Evolutionary conservation across 352 stramenopile species (phyloP).

Genomic region (Pythium inflatum): DNA sequence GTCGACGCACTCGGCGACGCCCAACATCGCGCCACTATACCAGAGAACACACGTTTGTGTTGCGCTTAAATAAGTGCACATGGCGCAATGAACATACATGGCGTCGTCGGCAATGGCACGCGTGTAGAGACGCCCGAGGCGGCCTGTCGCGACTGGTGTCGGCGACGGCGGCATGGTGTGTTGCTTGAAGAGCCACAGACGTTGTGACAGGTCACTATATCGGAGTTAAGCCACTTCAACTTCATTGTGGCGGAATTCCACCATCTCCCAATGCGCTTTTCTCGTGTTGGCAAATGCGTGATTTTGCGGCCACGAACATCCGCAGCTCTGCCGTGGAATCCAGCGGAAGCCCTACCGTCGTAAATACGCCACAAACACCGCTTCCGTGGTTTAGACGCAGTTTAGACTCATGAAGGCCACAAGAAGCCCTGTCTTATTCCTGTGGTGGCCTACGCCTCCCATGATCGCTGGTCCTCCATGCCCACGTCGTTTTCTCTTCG

Average conservation of each 20-base stretch:
- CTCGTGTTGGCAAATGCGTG: too few species aligned
- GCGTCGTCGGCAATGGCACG: slow-evolving; percentile 13
- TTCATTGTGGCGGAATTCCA: background rate
- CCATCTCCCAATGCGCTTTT: too few species aligned
- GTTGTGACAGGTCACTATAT: slow-evolving; percentile 13
- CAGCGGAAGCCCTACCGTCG: too few species aligned
- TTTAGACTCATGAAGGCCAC: too few species aligned
- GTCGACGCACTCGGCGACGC: slow-evolving; percentile 14
- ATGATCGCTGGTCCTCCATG: too few species aligned
- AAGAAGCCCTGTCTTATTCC: too few species aligned
- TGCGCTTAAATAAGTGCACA: background rate
- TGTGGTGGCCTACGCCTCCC: too few species aligned
- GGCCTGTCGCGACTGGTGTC: slow-evolving; percentile 4
- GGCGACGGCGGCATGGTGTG: background rate
- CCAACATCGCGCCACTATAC: slow-evolving; percentile 17
- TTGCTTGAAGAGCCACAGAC: background rate
- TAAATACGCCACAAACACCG: too few species aligned
- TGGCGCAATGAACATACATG: slow-evolving; percentile 14
- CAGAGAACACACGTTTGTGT: background rate
- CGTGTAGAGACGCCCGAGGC: slow-evolving; percentile 12
- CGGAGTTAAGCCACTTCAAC: slow-evolving; percentile 10
- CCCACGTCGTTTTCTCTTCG: too few species aligned
- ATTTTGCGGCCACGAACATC: too few species aligned
- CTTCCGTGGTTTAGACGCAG: too few species aligned
- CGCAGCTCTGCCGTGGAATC: too few species aligned